Conservation (phyloP, 495 filamentous ascomycete species). For the Margaritispora aquatica region DNA sequence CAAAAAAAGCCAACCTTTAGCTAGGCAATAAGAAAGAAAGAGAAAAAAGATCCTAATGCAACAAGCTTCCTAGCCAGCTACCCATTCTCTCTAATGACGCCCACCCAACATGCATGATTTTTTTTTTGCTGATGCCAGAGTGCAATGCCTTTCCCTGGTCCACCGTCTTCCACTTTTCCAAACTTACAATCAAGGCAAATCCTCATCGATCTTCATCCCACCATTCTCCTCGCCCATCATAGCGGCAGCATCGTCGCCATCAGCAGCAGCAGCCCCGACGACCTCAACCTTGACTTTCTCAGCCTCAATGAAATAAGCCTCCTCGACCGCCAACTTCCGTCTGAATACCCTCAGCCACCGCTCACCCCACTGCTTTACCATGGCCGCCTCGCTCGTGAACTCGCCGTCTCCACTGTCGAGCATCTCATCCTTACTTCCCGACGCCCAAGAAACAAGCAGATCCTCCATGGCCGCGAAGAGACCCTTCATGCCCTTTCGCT, state of each 20-base stretch:
- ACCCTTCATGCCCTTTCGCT: conserved; percentile 64
- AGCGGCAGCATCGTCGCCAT: too few species aligned
- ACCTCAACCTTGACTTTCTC: conserved; percentile 24
- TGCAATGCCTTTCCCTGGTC: too few species aligned
- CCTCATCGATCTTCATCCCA: conserved; percentile 3
- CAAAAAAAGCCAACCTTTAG: neutral
- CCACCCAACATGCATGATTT: neutral
- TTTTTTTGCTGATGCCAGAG: too few species aligned
- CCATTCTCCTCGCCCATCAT: conserved; percentile 1
- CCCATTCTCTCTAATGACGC: neutral
- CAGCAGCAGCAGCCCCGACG: neutral
- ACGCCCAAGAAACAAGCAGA: conserved; percentile 63
- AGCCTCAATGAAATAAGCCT: conserved; percentile 49
- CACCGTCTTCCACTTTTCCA: too few species aligned
- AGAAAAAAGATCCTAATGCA: too few species aligned
- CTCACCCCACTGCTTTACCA: conserved; percentile 75
- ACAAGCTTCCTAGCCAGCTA: neutral
- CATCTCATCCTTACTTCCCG: conserved; percentile 65
- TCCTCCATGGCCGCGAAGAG: conserved; percentile 81
- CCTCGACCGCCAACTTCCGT: conserved; percentile 77
- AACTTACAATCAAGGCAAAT: neutral
- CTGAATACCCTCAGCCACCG: conserved; percentile 83
- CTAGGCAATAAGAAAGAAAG: neutral
- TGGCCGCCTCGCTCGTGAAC: conserved; percentile 48
- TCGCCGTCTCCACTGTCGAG: conserved; percentile 41